Evolutionary conservation across 129 eudicot species (phyloP).

Genomic region (Calendula officinalis): DNA sequence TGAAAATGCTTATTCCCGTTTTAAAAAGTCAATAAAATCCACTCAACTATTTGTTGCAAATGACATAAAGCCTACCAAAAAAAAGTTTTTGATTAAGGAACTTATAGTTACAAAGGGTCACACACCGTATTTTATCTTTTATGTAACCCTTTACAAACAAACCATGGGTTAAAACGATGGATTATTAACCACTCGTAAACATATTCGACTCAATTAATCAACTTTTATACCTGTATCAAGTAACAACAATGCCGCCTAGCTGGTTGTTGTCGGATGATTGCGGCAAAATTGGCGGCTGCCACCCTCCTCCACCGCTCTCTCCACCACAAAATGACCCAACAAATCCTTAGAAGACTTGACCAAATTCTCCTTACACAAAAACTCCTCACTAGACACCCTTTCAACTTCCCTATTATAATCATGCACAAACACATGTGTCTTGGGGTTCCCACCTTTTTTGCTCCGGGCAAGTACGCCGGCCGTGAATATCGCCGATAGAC

Average conservation of each 20-base stretch:
- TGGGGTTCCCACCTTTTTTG: constrained; percentile 69
- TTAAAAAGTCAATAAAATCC: too few relatives aligned
- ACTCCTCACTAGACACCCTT: constrained; percentile 79
- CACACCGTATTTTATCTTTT: constrained; percentile 13
- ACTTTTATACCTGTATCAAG: constrained; percentile 10
- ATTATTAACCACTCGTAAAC: constrained; percentile 4
- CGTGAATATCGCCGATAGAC: constrained; percentile 89
- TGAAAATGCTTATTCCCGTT: too few relatives aligned
- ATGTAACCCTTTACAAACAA: constrained; percentile 13
- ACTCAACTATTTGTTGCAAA: not conserved
- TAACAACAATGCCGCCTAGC: constrained; percentile 5
- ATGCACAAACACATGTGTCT: constrained; percentile 86
- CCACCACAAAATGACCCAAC: constrained; percentile 87
- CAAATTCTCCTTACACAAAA: constrained; percentile 87
- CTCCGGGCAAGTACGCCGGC: constrained; percentile 90
- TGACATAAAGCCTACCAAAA: not conserved
- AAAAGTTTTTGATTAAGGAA: constrained; percentile 6
- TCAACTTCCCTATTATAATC: constrained; percentile 77
- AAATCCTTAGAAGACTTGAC: constrained; percentile 67
- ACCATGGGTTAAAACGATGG: constrained; percentile 3
- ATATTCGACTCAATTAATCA: not conserved
- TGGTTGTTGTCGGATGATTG: constrained; percentile 29
- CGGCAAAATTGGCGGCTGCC: constrained; percentile 54
- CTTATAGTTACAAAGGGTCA: constrained; percentile 18
- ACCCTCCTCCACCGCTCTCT: constrained; percentile 51